These are phyloP conservation scores for Linderina pennispora DNA, from an alignment of 192 early-diverging fungal genomes.

Conservation along the genomic window DNA sequence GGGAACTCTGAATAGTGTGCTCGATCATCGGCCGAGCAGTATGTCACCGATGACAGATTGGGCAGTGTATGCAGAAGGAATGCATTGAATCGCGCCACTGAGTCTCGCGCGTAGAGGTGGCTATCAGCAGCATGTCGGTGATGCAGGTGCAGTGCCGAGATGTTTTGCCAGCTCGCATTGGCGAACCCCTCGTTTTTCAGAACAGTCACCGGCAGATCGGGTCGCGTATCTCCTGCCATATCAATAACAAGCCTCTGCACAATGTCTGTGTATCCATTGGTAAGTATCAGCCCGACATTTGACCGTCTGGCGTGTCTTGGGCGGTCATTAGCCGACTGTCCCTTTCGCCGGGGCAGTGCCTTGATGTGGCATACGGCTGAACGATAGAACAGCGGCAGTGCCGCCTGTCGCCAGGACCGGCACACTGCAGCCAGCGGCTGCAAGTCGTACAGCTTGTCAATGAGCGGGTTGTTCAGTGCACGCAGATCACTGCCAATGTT, in stretches of 20 bases:
- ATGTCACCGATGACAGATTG: slow-evolving; percentile 20
- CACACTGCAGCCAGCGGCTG: slow-evolving; percentile 34
- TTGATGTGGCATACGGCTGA: slow-evolving; percentile 20
- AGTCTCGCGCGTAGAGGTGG: slow-evolving; percentile 6
- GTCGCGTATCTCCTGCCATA: slow-evolving; percentile 20
- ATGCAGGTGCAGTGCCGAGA: slow-evolving; percentile 10
- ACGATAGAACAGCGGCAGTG: slow-evolving; percentile 27
- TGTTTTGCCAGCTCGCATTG: slow-evolving; percentile 5
- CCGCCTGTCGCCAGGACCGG: slow-evolving; percentile 17
- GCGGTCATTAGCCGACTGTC: background rate
- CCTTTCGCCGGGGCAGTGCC: background rate
- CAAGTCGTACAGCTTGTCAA: slow-evolving; percentile 6
- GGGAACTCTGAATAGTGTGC: slow-evolving; percentile 29
- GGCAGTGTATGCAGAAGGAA: slow-evolving; percentile 28
- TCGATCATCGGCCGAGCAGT: slow-evolving; percentile 16
- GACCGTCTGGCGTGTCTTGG: background rate
- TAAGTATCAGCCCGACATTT: slow-evolving; percentile 22
- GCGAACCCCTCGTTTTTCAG: slow-evolving; percentile 18
- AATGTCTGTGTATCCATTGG: slow-evolving; percentile 8
- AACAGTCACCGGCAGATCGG: slow-evolving; percentile 6
- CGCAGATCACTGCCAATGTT: background rate
- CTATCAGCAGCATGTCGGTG: slow-evolving; percentile 16
- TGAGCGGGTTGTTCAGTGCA: slow-evolving; percentile 1
- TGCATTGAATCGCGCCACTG: slow-evolving; percentile 21
- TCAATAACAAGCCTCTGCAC: slow-evolving; percentile 21